A percentile compares a stretch with the other conserved stretches of the same genome.
phyloP scores from a whole-genome alignment of 148 eudicot genomes.

The Silene latifolia region DNA sequence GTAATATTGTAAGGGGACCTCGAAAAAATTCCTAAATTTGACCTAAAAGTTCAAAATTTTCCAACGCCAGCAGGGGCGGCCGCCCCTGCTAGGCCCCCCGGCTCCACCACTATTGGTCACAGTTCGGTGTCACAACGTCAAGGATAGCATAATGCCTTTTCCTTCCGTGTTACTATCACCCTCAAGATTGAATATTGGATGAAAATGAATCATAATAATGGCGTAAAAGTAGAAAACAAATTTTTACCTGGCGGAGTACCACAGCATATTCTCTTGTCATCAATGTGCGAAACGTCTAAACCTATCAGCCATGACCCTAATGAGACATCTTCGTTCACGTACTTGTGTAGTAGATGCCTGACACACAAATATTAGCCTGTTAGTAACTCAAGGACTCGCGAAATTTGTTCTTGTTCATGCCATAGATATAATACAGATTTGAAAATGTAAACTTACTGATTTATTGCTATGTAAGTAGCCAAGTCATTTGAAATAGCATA shows the following conservation, averaged over 20 bases:
- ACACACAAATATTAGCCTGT: background rate
- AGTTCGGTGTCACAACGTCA: no score
- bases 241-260: constrained; percentile 75
- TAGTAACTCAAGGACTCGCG: background rate
- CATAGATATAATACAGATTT: background rate
- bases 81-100: no score
- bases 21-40: no score
- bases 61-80: no score
- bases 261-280: constrained; percentile 62
- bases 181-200: background rate
- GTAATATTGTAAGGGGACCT: no score
- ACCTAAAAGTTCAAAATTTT: no score
- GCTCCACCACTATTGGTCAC: no score
- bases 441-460: constrained; percentile 37
- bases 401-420: background rate
- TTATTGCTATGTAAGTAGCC: constrained; percentile 54
- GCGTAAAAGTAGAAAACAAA: background rate
- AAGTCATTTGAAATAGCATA: constrained; percentile 67
- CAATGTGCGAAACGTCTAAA: constrained; percentile 61
- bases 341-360: constrained; percentile 65
- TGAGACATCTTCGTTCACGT: constrained; percentile 71
- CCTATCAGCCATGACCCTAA: constrained; percentile 74
- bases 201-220: background rate
- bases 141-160: no score
- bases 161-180: no score